Evolutionary conservation across 106 monocot genomes (phyloP).

Genomic region (Triglochin maritima): DNA sequence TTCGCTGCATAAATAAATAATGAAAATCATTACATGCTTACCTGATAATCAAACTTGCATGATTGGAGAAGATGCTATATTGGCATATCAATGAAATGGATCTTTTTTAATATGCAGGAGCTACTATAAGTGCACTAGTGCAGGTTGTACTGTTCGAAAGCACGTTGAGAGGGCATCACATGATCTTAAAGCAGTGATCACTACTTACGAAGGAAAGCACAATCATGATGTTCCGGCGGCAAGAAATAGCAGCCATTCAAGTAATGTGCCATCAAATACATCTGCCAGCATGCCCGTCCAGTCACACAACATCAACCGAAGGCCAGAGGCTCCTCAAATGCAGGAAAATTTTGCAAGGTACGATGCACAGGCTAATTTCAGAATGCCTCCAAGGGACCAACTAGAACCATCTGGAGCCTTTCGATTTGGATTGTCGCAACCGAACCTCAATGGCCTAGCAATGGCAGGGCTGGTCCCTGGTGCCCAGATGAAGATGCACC

Average conservation of each 20-base stretch:
- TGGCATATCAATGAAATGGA: no score
- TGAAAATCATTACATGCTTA: no score
- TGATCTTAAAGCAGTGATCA: constrained; percentile 89
- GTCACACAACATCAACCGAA: constrained; percentile 9
- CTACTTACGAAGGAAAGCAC: constrained; percentile 86
- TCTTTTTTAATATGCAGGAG: constrained; percentile 32
- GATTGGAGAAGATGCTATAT: no score
- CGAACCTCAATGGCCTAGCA: constrained; percentile 18
- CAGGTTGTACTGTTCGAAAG: constrained; percentile 72
- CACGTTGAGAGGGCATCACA: constrained; percentile 92
- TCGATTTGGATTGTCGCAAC: constrained; percentile 32
- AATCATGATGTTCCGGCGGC: constrained; percentile 86
- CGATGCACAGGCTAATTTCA: constrained; percentile 9
- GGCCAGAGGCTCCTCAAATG: constrained; percentile 16
- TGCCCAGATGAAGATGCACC: constrained; percentile 20
- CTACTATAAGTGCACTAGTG: constrained; percentile 86
- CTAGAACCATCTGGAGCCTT: constrained; percentile 15
- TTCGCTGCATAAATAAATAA: neutral
- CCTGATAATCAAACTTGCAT: no score
- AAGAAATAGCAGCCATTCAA: constrained; percentile 45
- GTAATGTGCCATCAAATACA: constrained; percentile 6
- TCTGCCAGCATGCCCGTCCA: constrained; percentile 10
- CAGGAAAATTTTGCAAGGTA: constrained; percentile 27
- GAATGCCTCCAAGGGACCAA: constrained; percentile 18
- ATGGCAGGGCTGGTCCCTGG: constrained; percentile 16